These are phyloP conservation scores for Centella asiatica DNA, from an alignment of 129 eudicot species.

Conservation along the genomic window DNA sequence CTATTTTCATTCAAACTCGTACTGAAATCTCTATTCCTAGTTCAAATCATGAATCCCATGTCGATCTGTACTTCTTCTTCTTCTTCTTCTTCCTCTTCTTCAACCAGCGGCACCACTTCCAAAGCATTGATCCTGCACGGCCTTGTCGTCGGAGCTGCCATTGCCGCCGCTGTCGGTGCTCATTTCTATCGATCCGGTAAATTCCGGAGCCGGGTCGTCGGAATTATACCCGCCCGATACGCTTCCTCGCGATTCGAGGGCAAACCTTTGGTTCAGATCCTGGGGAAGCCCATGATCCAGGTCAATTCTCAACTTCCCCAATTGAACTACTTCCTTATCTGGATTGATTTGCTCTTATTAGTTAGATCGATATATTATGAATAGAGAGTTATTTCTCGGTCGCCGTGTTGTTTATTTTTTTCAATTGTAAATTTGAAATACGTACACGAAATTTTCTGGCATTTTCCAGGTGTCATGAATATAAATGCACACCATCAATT, in stretches of 20 bases:
- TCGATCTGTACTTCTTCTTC: constrained; percentile 27
- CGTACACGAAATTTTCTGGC: no score
- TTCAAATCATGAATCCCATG: constrained; percentile 19
- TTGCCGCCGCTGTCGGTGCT: constrained; percentile 60
- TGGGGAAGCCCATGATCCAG: constrained; percentile 99
- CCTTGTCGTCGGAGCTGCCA: constrained; percentile 47
- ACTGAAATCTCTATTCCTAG: not conserved
- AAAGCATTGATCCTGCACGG: constrained; percentile 58
- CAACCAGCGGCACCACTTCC: constrained; percentile 32
- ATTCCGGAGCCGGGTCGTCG: constrained; percentile 84
- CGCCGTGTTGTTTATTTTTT: no score
- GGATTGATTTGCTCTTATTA: not conserved
- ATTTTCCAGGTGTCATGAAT: no score
- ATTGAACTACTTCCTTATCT: not conserved
- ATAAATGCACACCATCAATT: no score
- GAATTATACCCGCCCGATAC: constrained; percentile 87
- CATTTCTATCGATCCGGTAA: constrained; percentile 44
- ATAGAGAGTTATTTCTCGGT: no score
- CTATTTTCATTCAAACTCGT: no score
- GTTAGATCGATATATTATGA: no score
- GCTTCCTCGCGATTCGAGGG: constrained; percentile 88
- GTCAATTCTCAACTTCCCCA: constrained; percentile 21
- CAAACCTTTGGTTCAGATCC: constrained; percentile 85
- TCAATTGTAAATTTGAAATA: no score
- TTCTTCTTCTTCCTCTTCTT: constrained; percentile 21